phyloP scores from a whole-genome alignment of 2,329 filamentous ascomycete genomes.

The Blastomyces percursus region DNA sequence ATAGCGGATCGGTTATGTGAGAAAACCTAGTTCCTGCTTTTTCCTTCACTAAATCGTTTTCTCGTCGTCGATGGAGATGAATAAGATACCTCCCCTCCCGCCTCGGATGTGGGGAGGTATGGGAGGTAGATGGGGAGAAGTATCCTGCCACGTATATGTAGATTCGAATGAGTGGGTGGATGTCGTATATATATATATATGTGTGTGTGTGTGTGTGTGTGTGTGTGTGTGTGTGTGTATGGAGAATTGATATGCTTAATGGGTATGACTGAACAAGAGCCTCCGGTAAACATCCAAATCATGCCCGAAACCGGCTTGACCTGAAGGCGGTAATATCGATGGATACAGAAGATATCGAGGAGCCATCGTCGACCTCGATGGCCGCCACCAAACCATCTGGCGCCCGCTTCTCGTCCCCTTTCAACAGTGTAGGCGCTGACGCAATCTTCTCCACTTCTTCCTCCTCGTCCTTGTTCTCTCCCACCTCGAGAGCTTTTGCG shows the following conservation, averaged over 20 bases:
- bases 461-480: conserved; percentile 2
- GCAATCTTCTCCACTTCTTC: neutral
- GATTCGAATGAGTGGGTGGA: neutral
- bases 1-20: neutral
- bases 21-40: neutral
- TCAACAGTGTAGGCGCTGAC: conserved; percentile 1
- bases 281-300: neutral
- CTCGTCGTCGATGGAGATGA: neutral
- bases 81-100: neutral
- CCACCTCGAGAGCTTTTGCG: neutral
- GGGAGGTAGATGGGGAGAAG: neutral
- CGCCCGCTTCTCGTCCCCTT: conserved; percentile 9
- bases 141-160: neutral
- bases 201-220: neutral
- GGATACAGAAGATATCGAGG: conserved; percentile 25
- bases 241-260: neutral
- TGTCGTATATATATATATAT: neutral
- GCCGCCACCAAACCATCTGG: conserved; percentile 13
- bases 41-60: neutral
- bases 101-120: neutral
- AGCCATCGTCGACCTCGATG: conserved; percentile 30
- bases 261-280: neutral
- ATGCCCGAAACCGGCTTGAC: conserved; percentile 18
- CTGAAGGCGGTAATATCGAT: conserved; percentile 29
- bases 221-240: neutral